These are phyloP conservation scores for Canavalia ensiformis DNA, from an alignment of 306 rosid species.

Conservation along the genomic window DNA sequence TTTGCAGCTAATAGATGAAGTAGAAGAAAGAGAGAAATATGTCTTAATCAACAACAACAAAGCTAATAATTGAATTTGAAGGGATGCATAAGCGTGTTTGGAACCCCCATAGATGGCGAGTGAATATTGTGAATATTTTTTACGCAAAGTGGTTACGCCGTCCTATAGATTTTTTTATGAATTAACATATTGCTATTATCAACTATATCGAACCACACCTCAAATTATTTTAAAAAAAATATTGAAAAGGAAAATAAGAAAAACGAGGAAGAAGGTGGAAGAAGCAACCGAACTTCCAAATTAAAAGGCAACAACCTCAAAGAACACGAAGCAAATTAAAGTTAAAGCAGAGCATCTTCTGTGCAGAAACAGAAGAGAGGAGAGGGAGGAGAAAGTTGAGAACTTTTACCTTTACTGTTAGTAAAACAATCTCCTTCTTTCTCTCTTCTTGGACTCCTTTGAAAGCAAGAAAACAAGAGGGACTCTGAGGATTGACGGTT, in stretches of 20 bases:
- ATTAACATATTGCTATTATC: too few species aligned
- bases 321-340: not conserved
- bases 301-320: conserved; percentile 20
- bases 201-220: too few species aligned
- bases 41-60: conserved; percentile 47
- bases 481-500: not conserved
- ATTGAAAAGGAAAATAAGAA: too few species aligned
- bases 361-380: not conserved
- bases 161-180: not conserved
- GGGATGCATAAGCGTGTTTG: not conserved
- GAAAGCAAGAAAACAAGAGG: conserved; percentile 17
- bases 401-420: conserved; percentile 10
- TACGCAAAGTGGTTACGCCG: conserved; percentile 23
- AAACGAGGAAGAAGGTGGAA: not conserved
- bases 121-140: conserved; percentile 17
- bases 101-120: not conserved
- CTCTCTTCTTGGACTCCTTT: conserved; percentile 34
- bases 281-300: conserved; percentile 8
- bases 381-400: conserved; percentile 32
- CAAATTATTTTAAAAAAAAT: too few species aligned
- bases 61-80: conserved; percentile 29
- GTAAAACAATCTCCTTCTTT: conserved; percentile 2
- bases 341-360: conserved; percentile 12
- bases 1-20: not conserved
- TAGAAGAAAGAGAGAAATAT: conserved; percentile 41